Evolutionary conservation across 148 eudicot genomes (phyloP).

Genomic region (Rhododendron henanense): DNA sequence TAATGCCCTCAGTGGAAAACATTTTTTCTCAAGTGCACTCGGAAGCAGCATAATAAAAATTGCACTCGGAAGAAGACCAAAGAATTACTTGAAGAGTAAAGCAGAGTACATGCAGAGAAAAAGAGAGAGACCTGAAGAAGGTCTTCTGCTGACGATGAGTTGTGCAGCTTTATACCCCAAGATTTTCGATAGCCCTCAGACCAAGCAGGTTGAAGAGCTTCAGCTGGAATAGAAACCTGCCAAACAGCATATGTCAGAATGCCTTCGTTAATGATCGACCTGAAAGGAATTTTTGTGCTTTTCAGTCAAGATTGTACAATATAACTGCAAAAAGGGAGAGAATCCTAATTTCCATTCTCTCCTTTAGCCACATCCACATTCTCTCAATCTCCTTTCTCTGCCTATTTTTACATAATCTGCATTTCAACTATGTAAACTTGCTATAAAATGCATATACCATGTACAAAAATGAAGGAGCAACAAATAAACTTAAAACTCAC

Average conservation of each 20-base stretch:
- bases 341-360: not conserved
- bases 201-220: constrained; percentile 72
- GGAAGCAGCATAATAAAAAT: not conserved
- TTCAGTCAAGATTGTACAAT: not conserved
- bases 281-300: not conserved
- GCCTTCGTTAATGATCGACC: not conserved
- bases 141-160: constrained; percentile 55
- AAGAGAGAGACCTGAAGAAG: constrained; percentile 61
- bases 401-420: not conserved
- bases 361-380: constrained; percentile 3
- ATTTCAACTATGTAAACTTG: not conserved
- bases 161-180: constrained; percentile 61
- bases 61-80: not conserved
- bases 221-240: constrained; percentile 69
- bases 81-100: not conserved
- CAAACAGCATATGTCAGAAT: not conserved
- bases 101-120: not conserved
- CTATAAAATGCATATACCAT: not conserved
- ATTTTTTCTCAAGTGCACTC: not conserved
- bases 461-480: not conserved
- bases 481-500: not conserved
- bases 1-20: not conserved
- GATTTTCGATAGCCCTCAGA: constrained; percentile 57
- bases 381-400: not conserved
- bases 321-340: not conserved